These are phyloP conservation scores for Heimioporus sp. DNA, from an alignment of 768 basidiomycete genomes.

Conservation along the genomic window DNA sequence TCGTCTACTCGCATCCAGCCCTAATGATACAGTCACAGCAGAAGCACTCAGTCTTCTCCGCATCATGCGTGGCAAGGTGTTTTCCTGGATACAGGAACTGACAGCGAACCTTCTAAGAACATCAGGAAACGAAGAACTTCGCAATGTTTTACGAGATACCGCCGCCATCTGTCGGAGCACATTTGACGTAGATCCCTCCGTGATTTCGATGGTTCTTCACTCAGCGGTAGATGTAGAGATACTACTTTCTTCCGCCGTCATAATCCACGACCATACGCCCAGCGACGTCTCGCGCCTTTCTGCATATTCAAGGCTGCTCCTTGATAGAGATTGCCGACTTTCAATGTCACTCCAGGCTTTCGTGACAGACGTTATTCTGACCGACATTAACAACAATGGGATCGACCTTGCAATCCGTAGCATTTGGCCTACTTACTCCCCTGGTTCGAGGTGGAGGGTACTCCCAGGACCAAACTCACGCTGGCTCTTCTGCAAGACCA, in stretches of 20 bases:
- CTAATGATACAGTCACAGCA: slow-evolving; percentile 5
- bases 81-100: slow-evolving; percentile 37
- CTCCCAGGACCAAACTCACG: slow-evolving; percentile 19
- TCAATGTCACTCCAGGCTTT: slow-evolving; percentile 26
- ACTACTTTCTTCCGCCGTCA: slow-evolving; percentile 33
- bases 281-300: background rate
- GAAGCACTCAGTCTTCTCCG: slow-evolving; percentile 27
- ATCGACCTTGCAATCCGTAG: slow-evolving; percentile 30
- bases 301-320: slow-evolving; percentile 17
- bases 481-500: slow-evolving; percentile 31
- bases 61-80: slow-evolving; percentile 27
- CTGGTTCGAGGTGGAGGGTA: slow-evolving; percentile 23
- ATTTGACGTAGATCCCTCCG: slow-evolving; percentile 23
- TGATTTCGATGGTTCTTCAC: slow-evolving; percentile 12
- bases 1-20: slow-evolving; percentile 34
- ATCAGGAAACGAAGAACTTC: background rate
- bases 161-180: slow-evolving; percentile 26
- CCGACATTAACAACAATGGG: slow-evolving; percentile 9
- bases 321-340: slow-evolving; percentile 34
- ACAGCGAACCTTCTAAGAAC: slow-evolving; percentile 13
- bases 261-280: slow-evolving; percentile 32
- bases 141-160: slow-evolving; percentile 12
- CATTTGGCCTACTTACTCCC: slow-evolving; percentile 32
- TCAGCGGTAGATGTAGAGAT: slow-evolving; percentile 24
- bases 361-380: slow-evolving; percentile 12